phyloP scores from a whole-genome alignment of 768 basidiomycete species.

The Zangia roseola region DNA sequence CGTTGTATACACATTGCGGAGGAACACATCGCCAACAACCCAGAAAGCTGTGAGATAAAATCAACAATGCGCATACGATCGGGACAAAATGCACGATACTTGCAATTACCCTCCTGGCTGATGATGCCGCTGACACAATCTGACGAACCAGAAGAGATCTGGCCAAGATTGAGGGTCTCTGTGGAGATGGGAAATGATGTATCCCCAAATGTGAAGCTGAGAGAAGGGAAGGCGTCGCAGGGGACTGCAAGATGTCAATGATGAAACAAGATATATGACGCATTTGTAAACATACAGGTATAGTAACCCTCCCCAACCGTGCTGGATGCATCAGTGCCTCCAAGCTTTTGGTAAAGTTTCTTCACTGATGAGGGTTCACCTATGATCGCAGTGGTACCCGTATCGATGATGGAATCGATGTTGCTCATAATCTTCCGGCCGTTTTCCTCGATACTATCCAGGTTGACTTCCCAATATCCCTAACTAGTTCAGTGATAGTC shows the following conservation, averaged over 20 bases:
- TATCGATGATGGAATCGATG: constrained; percentile 13
- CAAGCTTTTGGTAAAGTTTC: not conserved
- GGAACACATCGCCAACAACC: constrained; percentile 31
- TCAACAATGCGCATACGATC: not conserved
- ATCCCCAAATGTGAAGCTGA: constrained; percentile 38
- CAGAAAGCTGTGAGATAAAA: constrained; percentile 14
- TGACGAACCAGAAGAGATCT: constrained; percentile 15
- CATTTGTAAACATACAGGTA: constrained; percentile 22
- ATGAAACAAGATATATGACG: not conserved
- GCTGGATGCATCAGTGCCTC: constrained; percentile 8
- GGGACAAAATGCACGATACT: not conserved
- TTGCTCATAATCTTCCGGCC: not conserved
- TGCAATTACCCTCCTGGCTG: constrained; percentile 3
- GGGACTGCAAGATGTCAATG: constrained; percentile 17
- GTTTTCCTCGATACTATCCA: constrained; percentile 7
- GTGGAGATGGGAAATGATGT: constrained; percentile 32
- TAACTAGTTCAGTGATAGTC: too few species aligned
- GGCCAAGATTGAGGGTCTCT: constrained; percentile 39
- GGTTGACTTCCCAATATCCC: constrained; percentile 14
- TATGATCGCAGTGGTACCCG: constrained; percentile 17
- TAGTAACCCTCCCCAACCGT: constrained; percentile 28
- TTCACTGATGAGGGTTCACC: not conserved
- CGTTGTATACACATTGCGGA: constrained; percentile 41
- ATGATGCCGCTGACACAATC: too few species aligned
- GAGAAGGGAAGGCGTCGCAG: constrained; percentile 25